These are phyloP conservation scores for Sclerotinia glacialis DNA, from an alignment of 2,329 filamentous ascomycete genomes.

Conservation along the genomic window DNA sequence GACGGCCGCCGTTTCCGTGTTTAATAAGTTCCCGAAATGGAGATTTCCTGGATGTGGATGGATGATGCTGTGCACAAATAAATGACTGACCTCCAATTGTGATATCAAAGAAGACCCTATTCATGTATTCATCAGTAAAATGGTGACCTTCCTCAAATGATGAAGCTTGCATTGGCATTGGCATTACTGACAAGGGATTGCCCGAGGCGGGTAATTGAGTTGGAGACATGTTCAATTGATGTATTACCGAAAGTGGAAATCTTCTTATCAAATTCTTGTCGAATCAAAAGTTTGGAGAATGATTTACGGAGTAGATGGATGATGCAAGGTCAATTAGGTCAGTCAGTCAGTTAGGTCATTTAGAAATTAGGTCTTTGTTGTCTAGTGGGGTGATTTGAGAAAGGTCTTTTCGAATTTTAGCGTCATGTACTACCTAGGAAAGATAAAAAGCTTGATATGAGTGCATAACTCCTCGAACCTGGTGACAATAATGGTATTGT, in stretches of 20 bases:
- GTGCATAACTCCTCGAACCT: too few relatives aligned
- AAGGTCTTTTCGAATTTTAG: constrained; percentile 4
- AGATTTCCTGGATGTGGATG: constrained; percentile 6
- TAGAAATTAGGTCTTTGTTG: background rate
- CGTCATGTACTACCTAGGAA: background rate
- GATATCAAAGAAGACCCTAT: constrained; percentile 63
- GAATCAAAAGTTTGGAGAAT: background rate
- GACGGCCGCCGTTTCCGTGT: background rate
- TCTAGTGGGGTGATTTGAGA: background rate
- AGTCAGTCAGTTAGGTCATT: background rate
- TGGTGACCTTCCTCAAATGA: constrained; percentile 21
- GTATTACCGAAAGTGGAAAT: constrained; percentile 4
- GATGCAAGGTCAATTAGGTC: background rate
- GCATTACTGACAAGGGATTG: constrained; percentile 45
- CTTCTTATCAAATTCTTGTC: background rate
- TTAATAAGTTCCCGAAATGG: background rate
- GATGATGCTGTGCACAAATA: constrained; percentile 5
- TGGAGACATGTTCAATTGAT: constrained; percentile 38
- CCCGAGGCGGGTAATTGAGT: constrained; percentile 45
- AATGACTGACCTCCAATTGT: constrained; percentile 68
- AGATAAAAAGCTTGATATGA: constrained; percentile 5
- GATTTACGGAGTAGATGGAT: constrained; percentile 9
- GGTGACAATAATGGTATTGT: too few relatives aligned
- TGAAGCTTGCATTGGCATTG: background rate
- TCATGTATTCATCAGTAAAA: constrained; percentile 21